Conservation (phyloP, 2,329 filamentous ascomycete species). For the Emydomyces testavorans region DNA sequence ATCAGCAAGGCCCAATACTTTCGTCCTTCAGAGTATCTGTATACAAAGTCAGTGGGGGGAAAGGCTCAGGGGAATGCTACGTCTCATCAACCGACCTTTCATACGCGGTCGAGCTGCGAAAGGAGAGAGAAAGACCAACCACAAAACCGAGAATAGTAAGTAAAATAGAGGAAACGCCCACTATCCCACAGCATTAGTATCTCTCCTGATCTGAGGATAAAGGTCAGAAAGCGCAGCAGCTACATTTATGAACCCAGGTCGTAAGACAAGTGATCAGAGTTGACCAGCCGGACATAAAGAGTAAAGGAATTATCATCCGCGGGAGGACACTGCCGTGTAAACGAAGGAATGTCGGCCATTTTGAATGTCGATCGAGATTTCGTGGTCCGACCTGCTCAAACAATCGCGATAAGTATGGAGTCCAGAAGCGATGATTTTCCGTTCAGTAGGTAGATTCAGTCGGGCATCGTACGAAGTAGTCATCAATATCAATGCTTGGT, state of each 20-base stretch:
- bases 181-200: constrained; percentile 16
- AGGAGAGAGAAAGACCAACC: constrained; percentile 65
- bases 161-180: constrained; percentile 50
- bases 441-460: background rate
- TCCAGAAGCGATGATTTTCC: background rate
- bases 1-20: constrained; percentile 52
- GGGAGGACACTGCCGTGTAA: constrained; percentile 65
- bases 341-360: constrained; percentile 63
- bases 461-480: constrained; percentile 45
- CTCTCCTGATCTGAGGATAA: constrained; percentile 12
- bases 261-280: constrained; percentile 52
- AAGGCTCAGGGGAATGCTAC: background rate
- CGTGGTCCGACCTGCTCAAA: constrained; percentile 40
- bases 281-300: constrained; percentile 53
- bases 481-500: constrained; percentile 42
- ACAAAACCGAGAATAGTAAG: constrained; percentile 72
- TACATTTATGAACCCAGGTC: constrained; percentile 34
- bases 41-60: constrained; percentile 2
- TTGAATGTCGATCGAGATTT: constrained; percentile 61
- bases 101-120: constrained; percentile 65
- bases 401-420: constrained; percentile 1
- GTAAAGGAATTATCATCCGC: constrained; percentile 59
- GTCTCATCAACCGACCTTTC: constrained; percentile 41
- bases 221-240: constrained; percentile 14
- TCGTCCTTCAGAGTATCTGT: constrained; percentile 46